These are phyloP conservation scores for Wickerhamiella qilinensis DNA, from an alignment of 805 yeast genomes.

Conservation along the genomic window DNA sequence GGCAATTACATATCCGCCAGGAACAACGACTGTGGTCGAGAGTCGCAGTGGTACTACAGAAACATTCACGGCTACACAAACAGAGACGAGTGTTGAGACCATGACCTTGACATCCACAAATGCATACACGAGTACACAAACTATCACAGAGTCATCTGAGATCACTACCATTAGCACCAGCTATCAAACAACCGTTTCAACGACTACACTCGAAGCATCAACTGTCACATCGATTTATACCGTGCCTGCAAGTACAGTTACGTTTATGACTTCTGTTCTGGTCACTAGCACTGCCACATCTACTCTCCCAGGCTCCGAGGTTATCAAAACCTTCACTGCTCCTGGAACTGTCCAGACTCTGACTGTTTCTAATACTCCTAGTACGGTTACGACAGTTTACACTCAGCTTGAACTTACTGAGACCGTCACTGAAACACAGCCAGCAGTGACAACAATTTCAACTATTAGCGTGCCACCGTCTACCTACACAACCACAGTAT, in stretches of 20 bases:
- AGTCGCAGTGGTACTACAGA: not conserved
- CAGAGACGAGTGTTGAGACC: not conserved
- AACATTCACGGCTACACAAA: not conserved
- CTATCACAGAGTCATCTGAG: not conserved
- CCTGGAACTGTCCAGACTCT: not conserved
- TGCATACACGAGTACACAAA: not conserved
- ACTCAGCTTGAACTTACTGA: not conserved
- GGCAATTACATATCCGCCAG: not conserved
- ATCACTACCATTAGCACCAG: not conserved
- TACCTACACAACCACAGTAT: not conserved
- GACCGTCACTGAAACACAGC: not conserved
- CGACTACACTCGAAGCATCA: constrained; percentile 1
- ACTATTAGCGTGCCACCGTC: not conserved
- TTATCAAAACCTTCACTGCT: not conserved
- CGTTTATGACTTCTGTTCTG: not conserved
- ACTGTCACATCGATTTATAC: not conserved
- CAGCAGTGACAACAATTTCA: not conserved
- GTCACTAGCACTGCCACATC: not conserved
- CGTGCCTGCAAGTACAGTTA: not conserved
- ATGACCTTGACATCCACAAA: not conserved
- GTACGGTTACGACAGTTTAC: not conserved
- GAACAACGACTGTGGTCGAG: not conserved
- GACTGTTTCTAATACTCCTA: not conserved
- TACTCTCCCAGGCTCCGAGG: not conserved
- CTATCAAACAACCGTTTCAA: not conserved